These are phyloP conservation scores for Hydnum rufescens DNA, from an alignment of 768 basidiomycete genomes.

Conservation along the genomic window DNA sequence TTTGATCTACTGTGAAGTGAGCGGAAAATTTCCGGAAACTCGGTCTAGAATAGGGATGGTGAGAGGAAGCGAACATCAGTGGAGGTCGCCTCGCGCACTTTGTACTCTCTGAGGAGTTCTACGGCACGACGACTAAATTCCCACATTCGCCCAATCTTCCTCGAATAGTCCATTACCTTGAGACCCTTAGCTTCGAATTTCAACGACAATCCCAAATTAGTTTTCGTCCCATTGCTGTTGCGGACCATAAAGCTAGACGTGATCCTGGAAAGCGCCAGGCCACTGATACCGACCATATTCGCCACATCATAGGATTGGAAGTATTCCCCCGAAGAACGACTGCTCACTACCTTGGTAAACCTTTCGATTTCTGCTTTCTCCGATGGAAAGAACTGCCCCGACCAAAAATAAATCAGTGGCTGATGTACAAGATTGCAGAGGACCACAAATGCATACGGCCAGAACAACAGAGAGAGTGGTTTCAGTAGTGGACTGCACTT, in stretches of 20 bases:
- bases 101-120: slow-evolving; percentile 65
- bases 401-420: background rate
- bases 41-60: no score
- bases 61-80: background rate
- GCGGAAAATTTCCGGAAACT: slow-evolving; percentile 69
- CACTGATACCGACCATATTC: slow-evolving; percentile 50
- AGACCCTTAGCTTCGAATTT: slow-evolving; percentile 89
- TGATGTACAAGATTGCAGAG: background rate
- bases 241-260: slow-evolving; percentile 88
- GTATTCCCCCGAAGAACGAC: slow-evolving; percentile 35
- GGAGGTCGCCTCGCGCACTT: no score
- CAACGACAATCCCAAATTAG: slow-evolving; percentile 79
- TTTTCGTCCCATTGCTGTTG: slow-evolving; percentile 52
- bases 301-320: slow-evolving; percentile 63
- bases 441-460: slow-evolving; percentile 32
- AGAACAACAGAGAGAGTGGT: slow-evolving; percentile 60
- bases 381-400: slow-evolving; percentile 62
- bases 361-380: slow-evolving; percentile 61
- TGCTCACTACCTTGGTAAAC: slow-evolving; percentile 49
- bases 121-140: slow-evolving; percentile 84
- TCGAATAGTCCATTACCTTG: slow-evolving; percentile 85
- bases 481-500: slow-evolving; percentile 56
- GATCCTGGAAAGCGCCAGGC: slow-evolving; percentile 70
- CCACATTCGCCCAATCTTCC: slow-evolving; percentile 70
- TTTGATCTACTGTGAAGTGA: slow-evolving; percentile 42